Percentiles rank a stretch among this genome's conserved stretches.
Evolutionary conservation across 169 alveolate species (phyloP).

Genomic region (Perkinsus marinus): DNA sequence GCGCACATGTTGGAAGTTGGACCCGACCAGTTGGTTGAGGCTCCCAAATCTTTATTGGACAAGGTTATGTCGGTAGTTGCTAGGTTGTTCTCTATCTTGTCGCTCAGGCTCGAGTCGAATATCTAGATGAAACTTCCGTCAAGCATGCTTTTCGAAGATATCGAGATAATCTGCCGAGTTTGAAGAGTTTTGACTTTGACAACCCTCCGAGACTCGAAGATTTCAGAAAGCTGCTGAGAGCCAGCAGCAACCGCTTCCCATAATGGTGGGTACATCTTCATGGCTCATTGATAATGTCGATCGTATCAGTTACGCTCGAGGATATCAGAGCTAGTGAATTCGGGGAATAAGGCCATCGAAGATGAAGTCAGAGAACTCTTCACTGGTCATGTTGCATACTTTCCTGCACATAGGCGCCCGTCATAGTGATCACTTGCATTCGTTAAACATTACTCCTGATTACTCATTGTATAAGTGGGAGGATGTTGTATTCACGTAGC

Average conservation of each 20-base stretch:
- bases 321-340: neutral
- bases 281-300: neutral
- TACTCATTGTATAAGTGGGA: too few relatives aligned
- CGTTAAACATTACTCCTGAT: too few relatives aligned
- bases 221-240: neutral
- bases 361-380: neutral
- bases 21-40: neutral
- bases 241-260: neutral
- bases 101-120: neutral
- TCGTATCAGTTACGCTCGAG: neutral
- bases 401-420: neutral
- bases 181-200: neutral
- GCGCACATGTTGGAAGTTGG: neutral
- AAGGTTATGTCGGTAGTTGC: neutral
- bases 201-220: neutral
- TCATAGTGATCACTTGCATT: neutral
- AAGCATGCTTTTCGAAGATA: neutral
- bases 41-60: neutral
- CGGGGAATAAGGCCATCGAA: neutral
- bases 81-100: neutral
- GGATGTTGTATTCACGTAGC: neutral
- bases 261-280: neutral
- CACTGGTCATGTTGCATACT: neutral
- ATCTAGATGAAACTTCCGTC: neutral
- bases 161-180: neutral